Percentiles rank a stretch among this genome's conserved stretches.
Conservation (phyloP, 2,329 filamentous ascomycete species). For the Penicillium griseofulvum region DNA sequence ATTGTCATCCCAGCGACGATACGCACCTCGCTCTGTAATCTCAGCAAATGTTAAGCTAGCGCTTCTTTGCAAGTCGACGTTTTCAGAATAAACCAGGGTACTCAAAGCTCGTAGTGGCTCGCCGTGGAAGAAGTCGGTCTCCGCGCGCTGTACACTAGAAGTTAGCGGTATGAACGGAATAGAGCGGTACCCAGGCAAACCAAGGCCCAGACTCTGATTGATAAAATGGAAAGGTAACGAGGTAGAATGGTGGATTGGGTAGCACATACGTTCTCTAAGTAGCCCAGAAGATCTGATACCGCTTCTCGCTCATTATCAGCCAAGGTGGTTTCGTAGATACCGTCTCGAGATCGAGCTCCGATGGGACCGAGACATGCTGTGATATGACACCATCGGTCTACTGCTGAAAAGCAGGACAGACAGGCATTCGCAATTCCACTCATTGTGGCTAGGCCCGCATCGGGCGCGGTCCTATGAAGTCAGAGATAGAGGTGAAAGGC, state of each 20-base stretch:
- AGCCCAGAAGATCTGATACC: slow-evolving; percentile 90
- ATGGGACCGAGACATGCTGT: slow-evolving; percentile 41
- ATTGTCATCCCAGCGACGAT: background rate
- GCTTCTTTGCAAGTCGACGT: slow-evolving; percentile 95
- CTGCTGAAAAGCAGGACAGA: slow-evolving; percentile 41
- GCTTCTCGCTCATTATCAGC: slow-evolving; percentile 96
- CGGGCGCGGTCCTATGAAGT: slow-evolving; percentile 19
- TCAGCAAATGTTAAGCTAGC: slow-evolving; percentile 98
- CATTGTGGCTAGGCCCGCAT: slow-evolving; percentile 35
- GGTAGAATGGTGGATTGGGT: background rate
- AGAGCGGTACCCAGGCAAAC: background rate
- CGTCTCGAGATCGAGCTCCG: slow-evolving; percentile 73
- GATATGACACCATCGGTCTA: slow-evolving; percentile 46
- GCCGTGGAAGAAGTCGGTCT: slow-evolving; percentile 97
- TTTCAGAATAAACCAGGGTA: slow-evolving; percentile 96
- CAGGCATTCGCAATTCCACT: slow-evolving; percentile 42
- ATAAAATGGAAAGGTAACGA: slow-evolving; percentile 24
- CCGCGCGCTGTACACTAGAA: slow-evolving; percentile 66
- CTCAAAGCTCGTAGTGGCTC: slow-evolving; percentile 90
- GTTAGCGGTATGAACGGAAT: slow-evolving; percentile 17
- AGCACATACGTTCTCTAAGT: slow-evolving; percentile 83
- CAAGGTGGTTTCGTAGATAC: slow-evolving; percentile 79
- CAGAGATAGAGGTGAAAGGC: background rate
- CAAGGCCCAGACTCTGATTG: slow-evolving; percentile 15
- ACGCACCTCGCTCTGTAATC: slow-evolving; percentile 89